phyloP scores from a whole-genome alignment of 108 stramenopile species.

The Asterionellopsis glacialis region DNA sequence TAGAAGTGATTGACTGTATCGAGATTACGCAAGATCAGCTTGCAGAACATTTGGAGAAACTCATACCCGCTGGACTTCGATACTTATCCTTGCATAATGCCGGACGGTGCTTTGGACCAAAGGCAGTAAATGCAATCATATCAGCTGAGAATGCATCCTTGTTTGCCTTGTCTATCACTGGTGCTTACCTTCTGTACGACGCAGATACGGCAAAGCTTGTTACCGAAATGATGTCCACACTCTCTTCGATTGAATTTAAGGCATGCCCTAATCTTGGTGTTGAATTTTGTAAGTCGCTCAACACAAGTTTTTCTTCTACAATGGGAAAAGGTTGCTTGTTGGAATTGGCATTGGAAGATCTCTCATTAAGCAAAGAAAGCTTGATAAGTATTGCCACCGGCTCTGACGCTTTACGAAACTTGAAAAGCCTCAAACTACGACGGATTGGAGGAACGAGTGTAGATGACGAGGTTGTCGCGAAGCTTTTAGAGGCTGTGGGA shows the following conservation, averaged over 20 bases:
- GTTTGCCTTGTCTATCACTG: conserved; percentile 60
- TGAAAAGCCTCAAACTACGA: conserved; percentile 60
- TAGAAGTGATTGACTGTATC: conserved; percentile 73
- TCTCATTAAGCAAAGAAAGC: conserved; percentile 35
- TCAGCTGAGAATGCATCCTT: conserved; percentile 18
- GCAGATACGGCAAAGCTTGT: conserved; percentile 54
- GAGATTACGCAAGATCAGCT: conserved; percentile 62
- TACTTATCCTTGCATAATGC: conserved; percentile 61
- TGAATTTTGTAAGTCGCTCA: conserved; percentile 38
- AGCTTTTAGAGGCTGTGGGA: conserved; percentile 29
- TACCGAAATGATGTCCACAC: conserved; percentile 30
- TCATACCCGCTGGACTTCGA: conserved; percentile 43
- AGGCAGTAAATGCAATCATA: conserved; percentile 45
- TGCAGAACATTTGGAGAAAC: conserved; percentile 22
- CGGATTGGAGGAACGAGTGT: conserved; percentile 34
- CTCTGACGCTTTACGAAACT: conserved; percentile 31
- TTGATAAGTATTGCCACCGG: conserved; percentile 33
- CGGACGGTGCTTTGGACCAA: conserved; percentile 68
- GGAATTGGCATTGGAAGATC: conserved; percentile 66
- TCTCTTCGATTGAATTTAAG: conserved; percentile 65
- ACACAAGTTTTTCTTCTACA: conserved; percentile 1
- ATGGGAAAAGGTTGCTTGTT: conserved; percentile 21
- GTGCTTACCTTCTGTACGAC: conserved; percentile 75
- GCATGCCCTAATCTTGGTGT: conserved; percentile 66
- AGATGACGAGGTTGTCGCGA: conserved; percentile 50